Evolutionary conservation across 352 stramenopile genomes (phyloP).

Genomic region (Globisporangium paddicum): DNA sequence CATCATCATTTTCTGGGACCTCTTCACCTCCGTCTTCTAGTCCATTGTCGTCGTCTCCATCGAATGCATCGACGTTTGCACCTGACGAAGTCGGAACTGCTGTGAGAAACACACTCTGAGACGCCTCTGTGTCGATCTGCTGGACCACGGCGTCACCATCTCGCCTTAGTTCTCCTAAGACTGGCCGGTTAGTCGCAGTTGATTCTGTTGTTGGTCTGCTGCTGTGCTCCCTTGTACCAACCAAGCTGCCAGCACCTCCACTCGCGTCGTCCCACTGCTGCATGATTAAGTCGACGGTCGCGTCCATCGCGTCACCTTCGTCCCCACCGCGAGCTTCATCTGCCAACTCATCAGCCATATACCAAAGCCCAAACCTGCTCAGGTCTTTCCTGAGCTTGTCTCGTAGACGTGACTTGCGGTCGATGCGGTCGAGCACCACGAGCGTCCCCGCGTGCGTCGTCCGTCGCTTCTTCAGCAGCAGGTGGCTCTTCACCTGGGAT

Average conservation of each 20-base stretch:
- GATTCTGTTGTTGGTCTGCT: background rate
- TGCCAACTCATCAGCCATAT: constrained; percentile 12
- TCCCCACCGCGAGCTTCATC: background rate
- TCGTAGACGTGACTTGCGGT: constrained; percentile 25
- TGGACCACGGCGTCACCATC: no score
- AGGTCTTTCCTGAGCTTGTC: constrained; percentile 62
- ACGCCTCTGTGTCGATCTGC: background rate
- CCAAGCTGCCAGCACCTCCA: background rate
- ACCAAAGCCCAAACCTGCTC: constrained; percentile 52
- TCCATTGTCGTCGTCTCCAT: background rate
- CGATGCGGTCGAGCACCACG: constrained; percentile 28
- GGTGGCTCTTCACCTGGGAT: constrained; percentile 16
- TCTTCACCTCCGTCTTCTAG: constrained; percentile 7
- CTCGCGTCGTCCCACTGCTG: constrained; percentile 35
- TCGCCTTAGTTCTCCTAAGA: background rate
- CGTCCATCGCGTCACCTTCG: constrained; percentile 25
- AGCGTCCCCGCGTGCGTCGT: constrained; percentile 24
- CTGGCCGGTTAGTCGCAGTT: background rate
- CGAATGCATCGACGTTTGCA: background rate
- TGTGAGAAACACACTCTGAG: constrained; percentile 15
- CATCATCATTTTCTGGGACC: constrained; percentile 20
- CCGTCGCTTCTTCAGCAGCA: constrained; percentile 16
- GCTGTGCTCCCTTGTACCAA: background rate
- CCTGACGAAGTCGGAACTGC: constrained; percentile 13
- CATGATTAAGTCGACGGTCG: constrained; percentile 52